phyloP scores from a whole-genome alignment of 768 basidiomycete species.

The Kwoniella heveanensis region DNA sequence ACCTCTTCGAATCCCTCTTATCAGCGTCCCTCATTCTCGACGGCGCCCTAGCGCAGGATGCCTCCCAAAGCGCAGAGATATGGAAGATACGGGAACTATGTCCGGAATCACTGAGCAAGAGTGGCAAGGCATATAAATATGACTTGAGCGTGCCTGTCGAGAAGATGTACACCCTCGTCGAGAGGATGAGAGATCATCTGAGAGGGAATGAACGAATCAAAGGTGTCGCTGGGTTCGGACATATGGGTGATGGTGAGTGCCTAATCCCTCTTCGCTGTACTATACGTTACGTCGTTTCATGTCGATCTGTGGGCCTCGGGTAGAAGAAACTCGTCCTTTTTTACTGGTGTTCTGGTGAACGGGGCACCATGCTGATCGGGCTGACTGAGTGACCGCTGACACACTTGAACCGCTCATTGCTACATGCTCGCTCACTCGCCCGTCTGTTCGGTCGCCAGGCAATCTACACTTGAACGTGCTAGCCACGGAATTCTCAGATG shows the following conservation, averaged over 20 bases:
- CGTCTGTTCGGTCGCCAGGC: constrained; percentile 63
- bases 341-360: too few relatives aligned
- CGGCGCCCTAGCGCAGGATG: constrained; percentile 87
- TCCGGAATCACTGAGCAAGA: constrained; percentile 87
- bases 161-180: constrained; percentile 83
- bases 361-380: too few relatives aligned
- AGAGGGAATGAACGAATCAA: constrained; percentile 62
- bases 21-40: constrained; percentile 79
- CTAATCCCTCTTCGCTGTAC: too few relatives aligned
- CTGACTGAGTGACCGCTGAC: too few relatives aligned
- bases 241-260: constrained; percentile 88
- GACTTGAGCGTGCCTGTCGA: constrained; percentile 85
- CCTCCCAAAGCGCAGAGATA: constrained; percentile 81
- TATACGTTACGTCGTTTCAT: too few relatives aligned
- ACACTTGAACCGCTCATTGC: too few relatives aligned
- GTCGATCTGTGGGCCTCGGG: too few relatives aligned
- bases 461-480: constrained; percentile 92
- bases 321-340: too few relatives aligned
- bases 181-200: constrained; percentile 72
- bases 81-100: constrained; percentile 92
- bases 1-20: constrained; percentile 75
- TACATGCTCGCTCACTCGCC: too few relatives aligned
- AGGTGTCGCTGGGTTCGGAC: constrained; percentile 88
- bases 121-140: constrained; percentile 90
- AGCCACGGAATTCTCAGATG: constrained; percentile 76